Evolutionary conservation across 2,329 filamentous ascomycete species (phyloP).

Genomic region (Arthrobotrys megalospora): DNA sequence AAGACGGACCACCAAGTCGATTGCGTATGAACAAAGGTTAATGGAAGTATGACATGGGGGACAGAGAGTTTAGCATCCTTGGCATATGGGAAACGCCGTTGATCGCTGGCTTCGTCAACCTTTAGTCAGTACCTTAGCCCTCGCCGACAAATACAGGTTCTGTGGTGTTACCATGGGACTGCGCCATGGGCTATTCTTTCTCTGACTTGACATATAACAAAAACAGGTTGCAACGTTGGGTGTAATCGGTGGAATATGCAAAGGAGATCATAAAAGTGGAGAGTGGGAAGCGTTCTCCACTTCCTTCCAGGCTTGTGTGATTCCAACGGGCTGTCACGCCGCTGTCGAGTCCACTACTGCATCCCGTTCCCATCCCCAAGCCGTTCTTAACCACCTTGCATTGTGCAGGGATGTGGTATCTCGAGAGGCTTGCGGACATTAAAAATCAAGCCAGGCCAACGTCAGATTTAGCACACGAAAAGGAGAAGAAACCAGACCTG

Average conservation of each 20-base stretch:
- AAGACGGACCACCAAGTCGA: conserved; percentile 29
- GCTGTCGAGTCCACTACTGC: conserved; percentile 25
- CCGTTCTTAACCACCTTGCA: conserved; percentile 46
- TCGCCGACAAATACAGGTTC: conserved; percentile 13
- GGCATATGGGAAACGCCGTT: conserved; percentile 48
- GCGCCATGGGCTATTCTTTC: neutral
- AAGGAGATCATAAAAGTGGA: conserved; percentile 33
- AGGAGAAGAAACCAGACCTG: conserved; percentile 38
- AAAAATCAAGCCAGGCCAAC: conserved; percentile 53
- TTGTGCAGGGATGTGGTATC: conserved; percentile 44
- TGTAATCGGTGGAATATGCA: conserved; percentile 36
- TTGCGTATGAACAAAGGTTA: conserved; percentile 37
- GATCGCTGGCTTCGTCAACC: conserved; percentile 50
- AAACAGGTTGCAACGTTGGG: conserved; percentile 8
- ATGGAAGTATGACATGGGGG: conserved; percentile 26
- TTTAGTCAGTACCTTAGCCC: conserved; percentile 41
- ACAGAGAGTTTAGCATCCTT: conserved; percentile 33
- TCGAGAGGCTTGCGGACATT: conserved; percentile 59
- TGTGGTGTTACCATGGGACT: conserved; percentile 50
- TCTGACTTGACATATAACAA: conserved; percentile 15
- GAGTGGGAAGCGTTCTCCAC: conserved; percentile 43
- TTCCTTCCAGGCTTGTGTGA: conserved; percentile 32
- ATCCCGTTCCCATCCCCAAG: conserved; percentile 35
- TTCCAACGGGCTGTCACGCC: conserved; percentile 48
- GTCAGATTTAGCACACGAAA: conserved; percentile 52